Evolutionary conservation across 75 land plant genomes (phyloP).

Genomic region (Picea glauca): DNA sequence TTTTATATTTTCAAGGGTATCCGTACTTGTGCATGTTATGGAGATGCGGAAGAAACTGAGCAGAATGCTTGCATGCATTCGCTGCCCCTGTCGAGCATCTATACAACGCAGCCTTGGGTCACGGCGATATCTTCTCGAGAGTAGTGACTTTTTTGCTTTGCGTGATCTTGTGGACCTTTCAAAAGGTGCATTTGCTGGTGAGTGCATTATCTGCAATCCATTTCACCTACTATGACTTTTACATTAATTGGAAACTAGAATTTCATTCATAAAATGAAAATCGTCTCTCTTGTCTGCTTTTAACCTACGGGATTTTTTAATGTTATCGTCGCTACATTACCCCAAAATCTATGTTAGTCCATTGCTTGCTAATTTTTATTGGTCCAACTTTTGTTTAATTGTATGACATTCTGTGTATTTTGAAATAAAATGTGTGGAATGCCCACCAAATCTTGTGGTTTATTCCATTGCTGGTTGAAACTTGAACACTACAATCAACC

Average conservation of each 20-base stretch:
- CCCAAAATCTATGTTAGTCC: neutral
- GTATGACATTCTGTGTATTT: neutral
- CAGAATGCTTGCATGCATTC: slow-evolving; percentile 67
- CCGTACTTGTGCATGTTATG: slow-evolving; percentile 71
- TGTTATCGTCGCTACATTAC: too few species aligned
- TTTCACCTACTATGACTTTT: neutral
- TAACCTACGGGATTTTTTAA: too few species aligned
- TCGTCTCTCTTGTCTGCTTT: neutral
- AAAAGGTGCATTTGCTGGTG: slow-evolving; percentile 92
- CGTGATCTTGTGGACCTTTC: slow-evolving; percentile 94
- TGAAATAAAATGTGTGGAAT: neutral
- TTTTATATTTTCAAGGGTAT: slow-evolving; percentile 76
- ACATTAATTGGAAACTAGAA: too few species aligned
- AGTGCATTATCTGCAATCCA: neutral
- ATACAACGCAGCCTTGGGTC: slow-evolving; percentile 65
- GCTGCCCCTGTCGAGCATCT: slow-evolving; percentile 73
- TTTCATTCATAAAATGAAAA: neutral
- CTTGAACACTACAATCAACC: neutral
- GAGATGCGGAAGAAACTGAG: slow-evolving; percentile 66
- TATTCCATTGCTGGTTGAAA: neutral
- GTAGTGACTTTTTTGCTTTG: slow-evolving; percentile 88
- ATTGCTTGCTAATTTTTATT: neutral
- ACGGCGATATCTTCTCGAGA: slow-evolving; percentile 84
- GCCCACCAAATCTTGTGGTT: neutral
- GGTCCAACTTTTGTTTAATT: neutral